These are phyloP conservation scores for Chlorophyllum brunneum DNA, from an alignment of 768 basidiomycete genomes.

Conservation along the genomic window DNA sequence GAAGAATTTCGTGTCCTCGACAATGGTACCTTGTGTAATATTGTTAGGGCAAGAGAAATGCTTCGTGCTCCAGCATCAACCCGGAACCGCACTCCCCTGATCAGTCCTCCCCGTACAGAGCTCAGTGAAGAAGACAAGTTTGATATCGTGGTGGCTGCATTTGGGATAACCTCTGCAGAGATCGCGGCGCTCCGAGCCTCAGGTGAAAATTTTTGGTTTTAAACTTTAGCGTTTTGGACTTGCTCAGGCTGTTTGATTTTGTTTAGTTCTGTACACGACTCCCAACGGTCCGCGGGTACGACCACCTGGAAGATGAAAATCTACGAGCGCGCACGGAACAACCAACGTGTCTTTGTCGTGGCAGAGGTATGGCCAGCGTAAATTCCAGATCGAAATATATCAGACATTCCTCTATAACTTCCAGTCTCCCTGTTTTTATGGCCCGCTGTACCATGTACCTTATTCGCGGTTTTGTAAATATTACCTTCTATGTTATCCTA, in stretches of 20 bases:
- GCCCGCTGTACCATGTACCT: no score
- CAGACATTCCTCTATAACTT: no score
- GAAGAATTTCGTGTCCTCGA: slow-evolving; percentile 7
- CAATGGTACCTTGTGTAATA: background rate
- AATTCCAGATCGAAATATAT: no score
- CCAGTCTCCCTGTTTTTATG: no score
- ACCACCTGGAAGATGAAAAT: no score
- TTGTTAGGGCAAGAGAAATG: slow-evolving; percentile 11
- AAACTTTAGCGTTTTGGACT: background rate
- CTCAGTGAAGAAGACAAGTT: background rate
- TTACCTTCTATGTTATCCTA: no score
- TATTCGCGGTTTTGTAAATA: no score
- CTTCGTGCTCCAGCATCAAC: background rate
- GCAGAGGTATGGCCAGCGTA: no score
- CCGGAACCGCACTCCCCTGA: background rate
- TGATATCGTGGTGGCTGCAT: background rate
- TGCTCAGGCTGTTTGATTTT: background rate
- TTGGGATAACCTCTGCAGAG: background rate
- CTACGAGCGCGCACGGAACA: no score
- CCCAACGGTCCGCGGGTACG: background rate
- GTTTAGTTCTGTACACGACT: background rate
- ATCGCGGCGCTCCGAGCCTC: background rate
- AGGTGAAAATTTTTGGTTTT: background rate
- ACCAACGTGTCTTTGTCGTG: no score
- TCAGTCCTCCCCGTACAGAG: background rate